Conservation (phyloP, 148 eudicot species). For the Hydrangea macrophylla region DNA sequence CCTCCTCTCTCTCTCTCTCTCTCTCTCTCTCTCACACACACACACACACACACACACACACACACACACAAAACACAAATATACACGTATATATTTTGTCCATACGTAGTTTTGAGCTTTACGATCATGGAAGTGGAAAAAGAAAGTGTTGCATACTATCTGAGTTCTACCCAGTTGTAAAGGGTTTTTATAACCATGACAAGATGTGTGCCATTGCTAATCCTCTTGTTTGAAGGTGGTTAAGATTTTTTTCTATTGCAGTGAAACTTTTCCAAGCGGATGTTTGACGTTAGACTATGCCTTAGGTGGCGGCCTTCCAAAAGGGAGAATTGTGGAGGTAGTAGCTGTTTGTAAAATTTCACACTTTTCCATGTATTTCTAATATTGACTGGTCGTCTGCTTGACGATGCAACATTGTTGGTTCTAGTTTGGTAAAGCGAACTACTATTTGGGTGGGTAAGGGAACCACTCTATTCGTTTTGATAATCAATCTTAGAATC, state of each 20-base stretch:
- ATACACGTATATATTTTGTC: no score
- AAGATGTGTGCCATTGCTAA: neutral
- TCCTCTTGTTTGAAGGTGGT: conserved; percentile 1
- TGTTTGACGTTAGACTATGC: conserved; percentile 94
- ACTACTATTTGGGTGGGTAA: no score
- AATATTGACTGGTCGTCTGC: neutral
- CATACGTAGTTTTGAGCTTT: no score
- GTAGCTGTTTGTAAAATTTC: neutral
- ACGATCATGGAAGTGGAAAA: neutral
- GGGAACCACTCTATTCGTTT: no score
- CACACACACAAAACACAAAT: no score
- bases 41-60: no score
- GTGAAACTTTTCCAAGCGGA: conserved; percentile 99
- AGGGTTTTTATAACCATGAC: neutral
- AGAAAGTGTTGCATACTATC: neutral
- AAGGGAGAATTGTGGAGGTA: conserved; percentile 97
- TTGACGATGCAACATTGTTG: neutral
- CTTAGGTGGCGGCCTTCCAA: conserved; percentile 92
- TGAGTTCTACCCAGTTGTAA: neutral
- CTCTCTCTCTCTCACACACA: neutral
- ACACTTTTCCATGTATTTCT: neutral
- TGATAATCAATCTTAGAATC: neutral
- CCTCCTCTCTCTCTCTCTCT: neutral
- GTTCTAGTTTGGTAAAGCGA: neutral
- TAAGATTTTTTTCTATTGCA: conserved; percentile 29